These are phyloP conservation scores for Diaporthe nobilis DNA, from an alignment of 2,329 filamentous ascomycete species.

Conservation along the genomic window DNA sequence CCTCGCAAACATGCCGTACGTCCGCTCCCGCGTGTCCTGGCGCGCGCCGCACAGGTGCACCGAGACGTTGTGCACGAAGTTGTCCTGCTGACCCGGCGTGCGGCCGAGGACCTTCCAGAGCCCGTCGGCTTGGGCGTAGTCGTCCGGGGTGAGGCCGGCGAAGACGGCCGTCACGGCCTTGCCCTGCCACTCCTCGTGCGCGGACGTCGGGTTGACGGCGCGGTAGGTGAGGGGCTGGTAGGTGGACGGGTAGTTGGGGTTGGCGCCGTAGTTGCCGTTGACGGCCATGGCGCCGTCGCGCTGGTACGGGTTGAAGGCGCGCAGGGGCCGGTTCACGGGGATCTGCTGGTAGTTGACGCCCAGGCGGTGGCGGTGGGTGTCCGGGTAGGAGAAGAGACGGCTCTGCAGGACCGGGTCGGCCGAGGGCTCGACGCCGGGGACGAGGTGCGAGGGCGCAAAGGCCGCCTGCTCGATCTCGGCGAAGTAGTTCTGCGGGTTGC, in stretches of 20 bases:
- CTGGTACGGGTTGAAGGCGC: constrained; percentile 77
- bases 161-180: constrained; percentile 59
- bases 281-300: constrained; percentile 80
- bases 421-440: constrained; percentile 73
- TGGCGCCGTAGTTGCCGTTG: constrained; percentile 74
- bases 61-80: constrained; percentile 72
- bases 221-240: constrained; percentile 62
- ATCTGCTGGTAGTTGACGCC: constrained; percentile 76
- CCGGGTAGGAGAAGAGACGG: constrained; percentile 72
- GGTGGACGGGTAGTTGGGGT: constrained; percentile 70
- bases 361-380: constrained; percentile 74
- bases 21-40: constrained; percentile 68
- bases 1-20: constrained; percentile 72
- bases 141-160: constrained; percentile 61
- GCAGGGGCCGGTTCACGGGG: constrained; percentile 71
- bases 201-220: constrained; percentile 55
- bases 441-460: constrained; percentile 75
- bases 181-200: constrained; percentile 65
- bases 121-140: constrained; percentile 64
- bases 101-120: constrained; percentile 65
- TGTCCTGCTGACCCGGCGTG: constrained; percentile 70
- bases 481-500: constrained; percentile 77
- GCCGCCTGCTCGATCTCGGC: constrained; percentile 78
- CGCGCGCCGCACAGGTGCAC: constrained; percentile 69
- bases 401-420: constrained; percentile 75